Evolutionary conservation across 805 yeast genomes (phyloP).

Genomic region (Teunomyces tritomae): DNA sequence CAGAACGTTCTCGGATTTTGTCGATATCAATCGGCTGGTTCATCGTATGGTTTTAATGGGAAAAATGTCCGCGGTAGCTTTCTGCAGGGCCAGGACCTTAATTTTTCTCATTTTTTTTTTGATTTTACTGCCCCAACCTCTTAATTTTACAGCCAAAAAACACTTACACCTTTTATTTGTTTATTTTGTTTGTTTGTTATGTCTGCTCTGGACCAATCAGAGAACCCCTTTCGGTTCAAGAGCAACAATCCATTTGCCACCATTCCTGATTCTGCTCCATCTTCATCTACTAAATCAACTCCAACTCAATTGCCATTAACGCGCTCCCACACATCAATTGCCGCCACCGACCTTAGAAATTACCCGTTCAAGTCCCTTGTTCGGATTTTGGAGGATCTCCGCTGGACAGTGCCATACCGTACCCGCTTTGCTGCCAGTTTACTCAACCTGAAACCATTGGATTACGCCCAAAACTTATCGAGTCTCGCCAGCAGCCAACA

Average conservation of each 20-base stretch:
- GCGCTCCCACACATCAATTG: background rate
- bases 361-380: slow-evolving; percentile 61
- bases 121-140: background rate
- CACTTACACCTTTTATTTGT: background rate
- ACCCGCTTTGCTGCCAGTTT: slow-evolving; percentile 15
- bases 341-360: background rate
- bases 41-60: background rate
- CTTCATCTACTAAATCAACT: background rate
- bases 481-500: slow-evolving; percentile 11
- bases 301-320: too few relatives aligned
- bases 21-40: slow-evolving; percentile 28
- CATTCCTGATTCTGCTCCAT: background rate
- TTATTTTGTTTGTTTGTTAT: background rate
- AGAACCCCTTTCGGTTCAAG: slow-evolving; percentile 1
- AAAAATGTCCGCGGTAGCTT: background rate
- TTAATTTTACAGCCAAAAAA: background rate
- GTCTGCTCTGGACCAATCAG: too few relatives aligned
- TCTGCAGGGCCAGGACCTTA: background rate
- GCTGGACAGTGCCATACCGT: slow-evolving; percentile 16
- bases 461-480: slow-evolving; percentile 28
- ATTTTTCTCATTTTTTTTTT: background rate
- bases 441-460: slow-evolving; percentile 31
- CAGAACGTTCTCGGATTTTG: slow-evolving; percentile 33
- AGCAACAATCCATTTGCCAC: slow-evolving; percentile 10
- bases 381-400: slow-evolving; percentile 63